Conservation (phyloP, 257 asterid genomes). For the Forsythia viridissima region DNA sequence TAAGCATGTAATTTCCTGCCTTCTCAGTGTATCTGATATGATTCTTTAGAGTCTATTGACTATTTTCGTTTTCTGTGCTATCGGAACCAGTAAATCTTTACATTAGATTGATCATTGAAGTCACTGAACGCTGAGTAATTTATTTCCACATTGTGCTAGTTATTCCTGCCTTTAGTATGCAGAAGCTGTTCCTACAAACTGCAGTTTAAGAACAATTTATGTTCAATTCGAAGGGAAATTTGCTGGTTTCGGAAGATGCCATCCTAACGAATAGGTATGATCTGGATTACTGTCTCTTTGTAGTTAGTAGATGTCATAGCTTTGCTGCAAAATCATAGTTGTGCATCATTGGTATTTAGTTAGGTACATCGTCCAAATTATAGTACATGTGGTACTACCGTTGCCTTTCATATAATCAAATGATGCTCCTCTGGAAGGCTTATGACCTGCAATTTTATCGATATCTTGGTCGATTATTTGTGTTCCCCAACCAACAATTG, state of each 20-base stretch:
- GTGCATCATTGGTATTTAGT: not conserved
- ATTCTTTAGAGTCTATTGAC: not conserved
- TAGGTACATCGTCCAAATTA: not conserved
- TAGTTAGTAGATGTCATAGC: not conserved
- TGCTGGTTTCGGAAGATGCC: not conserved
- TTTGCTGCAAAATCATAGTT: not conserved
- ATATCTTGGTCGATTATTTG: not conserved
- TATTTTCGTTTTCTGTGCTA: not conserved
- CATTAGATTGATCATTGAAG: not conserved
- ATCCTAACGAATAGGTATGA: not conserved
- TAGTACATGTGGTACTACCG: not conserved
- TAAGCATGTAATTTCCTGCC: not conserved
- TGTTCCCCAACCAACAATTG: not conserved
- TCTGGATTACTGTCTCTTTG: not conserved
- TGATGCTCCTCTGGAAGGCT: not conserved
- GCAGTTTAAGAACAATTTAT: not conserved
- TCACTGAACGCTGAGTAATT: not conserved
- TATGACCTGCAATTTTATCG: not conserved
- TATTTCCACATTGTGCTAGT: not conserved
- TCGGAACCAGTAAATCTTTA: not conserved
- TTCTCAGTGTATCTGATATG: not conserved
- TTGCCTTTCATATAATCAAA: not conserved
- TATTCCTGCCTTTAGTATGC: conserved; percentile 2
- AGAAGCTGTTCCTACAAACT: not conserved
- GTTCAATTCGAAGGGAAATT: not conserved